Conservation (phyloP, 208 protist genomes). For the Novymonas esmeraldas region DNA sequence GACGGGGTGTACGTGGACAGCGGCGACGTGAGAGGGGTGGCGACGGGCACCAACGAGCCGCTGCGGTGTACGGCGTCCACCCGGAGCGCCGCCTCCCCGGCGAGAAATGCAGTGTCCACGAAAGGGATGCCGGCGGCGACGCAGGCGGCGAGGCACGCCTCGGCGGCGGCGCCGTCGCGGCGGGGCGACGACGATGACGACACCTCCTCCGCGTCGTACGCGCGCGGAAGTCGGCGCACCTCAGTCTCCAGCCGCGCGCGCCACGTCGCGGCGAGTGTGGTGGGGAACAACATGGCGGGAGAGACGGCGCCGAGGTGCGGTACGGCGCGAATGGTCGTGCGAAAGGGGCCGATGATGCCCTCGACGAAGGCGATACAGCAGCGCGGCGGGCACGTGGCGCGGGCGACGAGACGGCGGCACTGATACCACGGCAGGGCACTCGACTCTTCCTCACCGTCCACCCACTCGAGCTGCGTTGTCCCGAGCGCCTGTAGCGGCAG, state of each 20-base stretch:
- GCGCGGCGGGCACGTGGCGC: conserved; percentile 16
- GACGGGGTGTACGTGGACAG: no score
- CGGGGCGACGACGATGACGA: background rate
- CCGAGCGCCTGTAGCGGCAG: conserved; percentile 15
- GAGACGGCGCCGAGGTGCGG: background rate
- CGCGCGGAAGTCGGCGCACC: conserved; percentile 1
- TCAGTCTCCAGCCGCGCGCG: conserved; percentile 6
- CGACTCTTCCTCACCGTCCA: background rate
- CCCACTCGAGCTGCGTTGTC: conserved; percentile 25
- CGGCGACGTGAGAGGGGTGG: background rate
- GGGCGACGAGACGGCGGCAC: background rate
- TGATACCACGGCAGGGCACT: background rate
- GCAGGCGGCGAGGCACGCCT: conserved; percentile 5
- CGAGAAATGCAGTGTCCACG: conserved; percentile 36
- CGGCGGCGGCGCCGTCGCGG: background rate
- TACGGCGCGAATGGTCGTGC: conserved; percentile 17
- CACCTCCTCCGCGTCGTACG: background rate
- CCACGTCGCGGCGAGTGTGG: background rate
- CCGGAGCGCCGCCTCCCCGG: conserved; percentile 30
- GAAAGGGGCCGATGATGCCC: conserved; percentile 14
- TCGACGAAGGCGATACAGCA: conserved; percentile 13
- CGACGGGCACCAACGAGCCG: background rate
- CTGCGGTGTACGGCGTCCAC: background rate
- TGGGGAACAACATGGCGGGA: background rate
- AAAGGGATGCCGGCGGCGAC: conserved; percentile 27